A percentile compares a stretch with the other conserved stretches of the same genome.
Conservation (phyloP, 192 early-diverging fungal genomes). For the Coemansia sp. region DNA sequence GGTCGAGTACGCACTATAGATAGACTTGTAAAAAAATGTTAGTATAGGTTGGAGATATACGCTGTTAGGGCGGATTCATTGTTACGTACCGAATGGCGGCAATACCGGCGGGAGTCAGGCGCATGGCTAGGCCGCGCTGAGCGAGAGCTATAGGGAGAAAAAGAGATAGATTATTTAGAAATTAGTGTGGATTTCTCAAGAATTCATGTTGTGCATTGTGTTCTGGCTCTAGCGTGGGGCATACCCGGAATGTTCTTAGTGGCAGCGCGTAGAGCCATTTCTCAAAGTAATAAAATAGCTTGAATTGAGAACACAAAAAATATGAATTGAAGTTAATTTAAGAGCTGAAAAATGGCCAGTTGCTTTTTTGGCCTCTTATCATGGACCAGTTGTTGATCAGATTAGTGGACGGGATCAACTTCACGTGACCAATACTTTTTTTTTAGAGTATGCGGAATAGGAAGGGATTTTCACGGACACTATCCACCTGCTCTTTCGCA, state of each 20-base stretch:
- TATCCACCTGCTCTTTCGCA: too few relatives aligned
- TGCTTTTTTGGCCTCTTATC: background rate
- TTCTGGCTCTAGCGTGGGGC: background rate
- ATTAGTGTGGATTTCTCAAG: background rate
- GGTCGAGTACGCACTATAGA: conserved; percentile 43
- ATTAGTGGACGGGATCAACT: background rate
- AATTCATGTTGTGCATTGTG: background rate
- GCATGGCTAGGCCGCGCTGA: conserved; percentile 54
- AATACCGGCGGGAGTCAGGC: conserved; percentile 44
- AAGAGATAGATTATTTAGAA: background rate
- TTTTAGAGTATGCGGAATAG: background rate
- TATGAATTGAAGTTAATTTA: background rate
- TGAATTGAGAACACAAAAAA: background rate
- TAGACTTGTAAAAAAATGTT: background rate
- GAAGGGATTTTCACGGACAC: background rate
- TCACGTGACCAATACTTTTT: background rate
- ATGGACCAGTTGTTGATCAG: background rate
- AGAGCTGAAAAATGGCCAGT: background rate
- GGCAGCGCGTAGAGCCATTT: conserved; percentile 1
- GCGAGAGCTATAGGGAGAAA: conserved; percentile 35
- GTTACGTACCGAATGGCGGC: conserved; percentile 40
- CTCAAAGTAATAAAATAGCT: background rate
- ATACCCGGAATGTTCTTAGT: background rate
- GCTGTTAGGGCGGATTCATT: background rate
- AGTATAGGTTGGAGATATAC: background rate